phyloP scores from a whole-genome alignment of 2,329 filamentous ascomycete species.

The Exophiala calicioides region DNA sequence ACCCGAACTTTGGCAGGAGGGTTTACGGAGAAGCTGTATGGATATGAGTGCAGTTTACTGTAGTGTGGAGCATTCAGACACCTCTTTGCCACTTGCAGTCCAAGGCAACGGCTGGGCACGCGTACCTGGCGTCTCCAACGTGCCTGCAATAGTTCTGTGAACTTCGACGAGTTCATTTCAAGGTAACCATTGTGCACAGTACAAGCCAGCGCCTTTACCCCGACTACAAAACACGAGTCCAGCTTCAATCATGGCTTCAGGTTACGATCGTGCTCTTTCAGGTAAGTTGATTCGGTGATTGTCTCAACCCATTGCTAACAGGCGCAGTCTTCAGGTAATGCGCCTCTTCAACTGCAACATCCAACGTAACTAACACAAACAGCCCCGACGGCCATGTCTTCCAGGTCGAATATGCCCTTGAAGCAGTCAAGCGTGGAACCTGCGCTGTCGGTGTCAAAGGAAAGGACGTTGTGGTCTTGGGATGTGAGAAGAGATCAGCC shows the following conservation, averaged over 20 bases:
- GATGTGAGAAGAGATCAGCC: constrained; percentile 97
- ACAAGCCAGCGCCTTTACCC: background rate
- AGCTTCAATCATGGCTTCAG: constrained; percentile 70
- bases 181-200: background rate
- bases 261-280: constrained; percentile 98
- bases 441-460: constrained; percentile 98
- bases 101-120: constrained; percentile 21
- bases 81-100: constrained; percentile 2
- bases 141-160: background rate
- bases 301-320: constrained; percentile 19
- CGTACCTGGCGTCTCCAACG: constrained; percentile 10
- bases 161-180: too few relatives aligned
- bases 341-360: constrained; percentile 1
- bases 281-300: constrained; percentile 60
- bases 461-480: constrained; percentile 87
- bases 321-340: constrained; percentile 37
- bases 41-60: background rate
- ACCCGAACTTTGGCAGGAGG: background rate
- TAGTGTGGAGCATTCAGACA: constrained; percentile 6
- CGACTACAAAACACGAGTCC: background rate
- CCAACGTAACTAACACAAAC: constrained; percentile 47
- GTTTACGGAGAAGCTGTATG: constrained; percentile 1
- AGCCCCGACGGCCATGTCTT: constrained; percentile 99
- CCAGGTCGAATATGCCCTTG: constrained; percentile 98
- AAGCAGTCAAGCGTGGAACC: constrained; percentile 98